Evolutionary conservation across 306 rosid genomes (phyloP), one percentile per base, ranked within the genome.

Genomic region (Acacia crassicarpa): DNA sequence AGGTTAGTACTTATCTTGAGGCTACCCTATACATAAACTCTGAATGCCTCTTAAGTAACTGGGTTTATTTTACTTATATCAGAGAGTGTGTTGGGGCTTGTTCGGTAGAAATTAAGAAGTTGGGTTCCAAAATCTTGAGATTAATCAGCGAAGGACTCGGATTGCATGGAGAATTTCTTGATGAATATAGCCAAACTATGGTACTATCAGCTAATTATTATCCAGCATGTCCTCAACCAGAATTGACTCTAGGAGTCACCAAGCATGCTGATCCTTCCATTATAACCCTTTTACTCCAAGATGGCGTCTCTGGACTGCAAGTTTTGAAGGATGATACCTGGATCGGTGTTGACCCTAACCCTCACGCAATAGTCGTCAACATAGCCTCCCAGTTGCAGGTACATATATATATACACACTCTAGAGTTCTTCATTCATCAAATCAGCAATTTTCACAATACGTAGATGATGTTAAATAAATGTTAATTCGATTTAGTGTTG

Each of bases 201-300:
- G 0, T 7, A 2, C 1, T 82, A 3, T 0, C 23, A 14, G 38
- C 72, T 14, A 70, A 79, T 79, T 76, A 61, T 23, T 82, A 79
- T 63, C 89, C 89, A 17, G 10, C 32, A 32, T 85, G 86, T 19
- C 89, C 86, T 3, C 67, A 86, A 23, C 86, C 86, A 75, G 83
- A 79, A 75, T 79, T 86, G 38, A 54, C 84, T 20, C 16, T 82
- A 10, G 89, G 89, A 63, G 4, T 65, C 11, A 5, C 33, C 46
- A 82, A 86, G 53, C 89, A 82, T 72, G 19, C 71, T 25, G 89
- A 82, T 65, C 84, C 86, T 20, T 27, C 65, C 43, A 83, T 82
- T 63, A n/a, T 85, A 7, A 82, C 88, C 8, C 79, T 85, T 61
- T 53, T 86, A 58, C 65, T 86, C 15, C 89, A 75, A 75, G 82